Base-by-base conservation (phyloP, 2,329 filamentous ascomycete genomes). In the Hymenoscyphus infarciens region DNA sequence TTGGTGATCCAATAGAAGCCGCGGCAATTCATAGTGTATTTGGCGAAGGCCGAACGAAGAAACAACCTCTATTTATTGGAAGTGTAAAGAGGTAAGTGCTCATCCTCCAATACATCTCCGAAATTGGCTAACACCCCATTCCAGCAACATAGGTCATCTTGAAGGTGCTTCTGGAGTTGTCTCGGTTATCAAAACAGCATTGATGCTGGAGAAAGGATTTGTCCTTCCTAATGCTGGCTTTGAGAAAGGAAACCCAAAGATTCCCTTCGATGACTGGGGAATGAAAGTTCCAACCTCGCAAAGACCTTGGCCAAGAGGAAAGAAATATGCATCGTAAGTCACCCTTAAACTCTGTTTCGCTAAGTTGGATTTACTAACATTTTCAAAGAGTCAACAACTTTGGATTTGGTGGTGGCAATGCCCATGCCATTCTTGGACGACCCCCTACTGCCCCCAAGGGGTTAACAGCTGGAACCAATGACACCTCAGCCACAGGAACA, bases 141-240 rank as follows among this genome's bases (percentile, higher is more conserved):
- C 16, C 7, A 49, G 42, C 19, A 74, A 73, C 58, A 66, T 75
- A 39, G 73, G 74, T 5, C 74, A 75, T 65, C 65, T 77, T 8
- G 76, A 78, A 64, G 75, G 74, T 16, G 76, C 74, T 1, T 74
- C 71, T 62, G 77, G 77, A n/a, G 64, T 79, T 33, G 73, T 75
- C 4, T 72, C 70, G 0, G 61, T 79, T 1, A 78, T 81, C 61
- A 80, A 81, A 64, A 70, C 75, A 2, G 72, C 75, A 0, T 63
- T 81, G 64, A 75, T 77, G 68, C 65, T 81, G 2, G 78, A 81
- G 65, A 76, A 76, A 53, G 76, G 75, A 0, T 73, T 78, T 13
- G 75, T 80, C n/a, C 73, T 77, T 11, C 77, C 79, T 1, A 80
- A 78, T 63, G 70, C 69, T 45, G 75, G 78, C 53, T 80, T 79